A percentile compares a stretch with the other conserved stretches of the same genome.
These are phyloP conservation scores for Coniochaeta sp. DNA, from an alignment of 2,329 filamentous ascomycete genomes.

Conservation along the genomic window DNA sequence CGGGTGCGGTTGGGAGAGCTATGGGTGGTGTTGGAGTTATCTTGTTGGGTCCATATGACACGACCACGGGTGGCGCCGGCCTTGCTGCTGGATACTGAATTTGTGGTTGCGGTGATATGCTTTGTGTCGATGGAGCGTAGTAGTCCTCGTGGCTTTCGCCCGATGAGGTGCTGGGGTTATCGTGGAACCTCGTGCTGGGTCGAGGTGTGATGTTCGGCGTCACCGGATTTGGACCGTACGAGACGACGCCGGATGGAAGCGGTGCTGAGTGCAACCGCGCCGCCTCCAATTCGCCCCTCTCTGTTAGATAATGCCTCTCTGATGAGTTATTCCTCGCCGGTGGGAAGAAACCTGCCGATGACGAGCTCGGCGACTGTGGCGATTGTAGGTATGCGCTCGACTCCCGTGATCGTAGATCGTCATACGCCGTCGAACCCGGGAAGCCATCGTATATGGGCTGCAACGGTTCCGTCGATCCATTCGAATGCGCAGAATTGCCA, in stretches of 20 bases:
- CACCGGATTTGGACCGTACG: slow-evolving; percentile 19
- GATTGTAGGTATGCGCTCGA: slow-evolving; percentile 14
- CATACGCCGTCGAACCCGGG: slow-evolving; percentile 19
- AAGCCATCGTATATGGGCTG: slow-evolving; percentile 19
- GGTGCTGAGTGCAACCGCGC: background rate
- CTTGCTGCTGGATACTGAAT: background rate
- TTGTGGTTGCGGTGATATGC: slow-evolving; percentile 3
- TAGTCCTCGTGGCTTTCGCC: slow-evolving; percentile 12
- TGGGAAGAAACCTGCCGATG: background rate
- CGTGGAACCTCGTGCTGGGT: slow-evolving; percentile 4
- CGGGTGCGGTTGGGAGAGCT: background rate
- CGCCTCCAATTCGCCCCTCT: slow-evolving; percentile 2
- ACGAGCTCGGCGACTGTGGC: slow-evolving; percentile 13
- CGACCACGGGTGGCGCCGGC: background rate
- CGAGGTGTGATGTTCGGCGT: slow-evolving; percentile 11
- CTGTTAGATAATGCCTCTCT: background rate
- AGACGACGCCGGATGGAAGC: slow-evolving; percentile 9
- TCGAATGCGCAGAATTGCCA: slow-evolving; percentile 5
- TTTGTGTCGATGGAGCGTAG: slow-evolving; percentile 7
- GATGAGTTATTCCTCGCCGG: background rate
- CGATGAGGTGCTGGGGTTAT: slow-evolving; percentile 11
- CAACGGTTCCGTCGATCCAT: background rate
- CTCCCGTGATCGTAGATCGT: slow-evolving; percentile 16
- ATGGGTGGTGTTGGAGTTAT: background rate
- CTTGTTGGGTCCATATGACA: background rate